Conservation (phyloP, 176 grass and related monocot species). For the Calamus simplicifolius region DNA sequence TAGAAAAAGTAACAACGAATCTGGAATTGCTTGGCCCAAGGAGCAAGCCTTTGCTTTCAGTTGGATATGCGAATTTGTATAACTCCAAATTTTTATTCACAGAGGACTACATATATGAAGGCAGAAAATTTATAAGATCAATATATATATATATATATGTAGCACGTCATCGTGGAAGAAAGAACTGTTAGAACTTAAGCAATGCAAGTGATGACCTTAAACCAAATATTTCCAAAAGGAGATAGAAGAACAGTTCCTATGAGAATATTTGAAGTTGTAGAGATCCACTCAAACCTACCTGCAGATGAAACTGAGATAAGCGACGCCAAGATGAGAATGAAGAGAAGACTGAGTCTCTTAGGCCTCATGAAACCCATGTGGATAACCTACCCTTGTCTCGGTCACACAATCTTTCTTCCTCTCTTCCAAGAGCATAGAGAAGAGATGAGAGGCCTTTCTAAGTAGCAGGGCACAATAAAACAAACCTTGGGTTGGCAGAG, state of each 20-base stretch:
- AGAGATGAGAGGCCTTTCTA: neutral
- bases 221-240: neutral
- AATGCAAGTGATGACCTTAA: neutral
- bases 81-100: no score
- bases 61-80: no score
- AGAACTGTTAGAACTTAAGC: no score
- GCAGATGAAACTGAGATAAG: constrained; percentile 1
- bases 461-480: neutral
- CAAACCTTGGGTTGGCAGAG: neutral
- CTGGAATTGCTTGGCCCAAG: no score
- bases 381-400: neutral
- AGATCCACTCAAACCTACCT: neutral
- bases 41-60: no score
- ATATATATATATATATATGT: no score
- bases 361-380: neutral
- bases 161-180: no score
- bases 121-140: no score
- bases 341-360: neutral
- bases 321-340: constrained; percentile 2
- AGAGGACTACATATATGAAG: no score
- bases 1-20: no score
- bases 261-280: neutral
- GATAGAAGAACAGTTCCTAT: no score
- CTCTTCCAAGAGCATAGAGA: neutral
- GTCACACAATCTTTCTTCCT: neutral